Base-by-base conservation (phyloP, 2,329 filamentous ascomycete genomes). In the Alternaria infectoria region DNA sequence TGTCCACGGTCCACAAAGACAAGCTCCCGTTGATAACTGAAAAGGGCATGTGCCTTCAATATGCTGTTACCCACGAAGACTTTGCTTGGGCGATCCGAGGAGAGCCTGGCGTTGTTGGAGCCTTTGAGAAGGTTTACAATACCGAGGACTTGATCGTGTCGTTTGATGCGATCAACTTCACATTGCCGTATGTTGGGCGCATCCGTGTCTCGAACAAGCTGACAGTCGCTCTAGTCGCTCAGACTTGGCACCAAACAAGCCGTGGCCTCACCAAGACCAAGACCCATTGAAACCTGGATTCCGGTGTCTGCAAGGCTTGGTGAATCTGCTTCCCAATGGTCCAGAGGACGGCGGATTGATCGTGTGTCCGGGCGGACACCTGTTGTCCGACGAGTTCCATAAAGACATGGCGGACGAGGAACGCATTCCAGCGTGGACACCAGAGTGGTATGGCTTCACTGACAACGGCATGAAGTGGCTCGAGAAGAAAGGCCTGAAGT, bases 261-360 rank as follows among this genome's bases (percentile, higher is more conserved):
- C 62, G 9, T 83, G 81, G 80, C 74, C 76, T 25, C 81, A 83
- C 52, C 67, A 71, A 49, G 73, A 75, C 28, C 72, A 76, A 36
- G 67, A 67, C 21, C 73, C 72, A 5, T 50, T 50, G 7, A 67
- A 80, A 80, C 78, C 77, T 12, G 85, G 84, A 0, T 85, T 87
- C 70, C 79, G 83, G 3, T 87, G 85, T 65, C 76, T 85, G 3
- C 85, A 86, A 62, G 85, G 85, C 5, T 77, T 86, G 0, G 82
- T 86, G 2, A 86, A 86, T 69, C 66, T 83, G 7, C 62, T 76
- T 4, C 77, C 74, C 3, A 78, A 77, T 25, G 79, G 79, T 0
- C 76, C 77, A 2, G 67, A 80, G 7, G 79, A 81, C 59, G 79
- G 79, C 17, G 71, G 77, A 67, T 69, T 81, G 64, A 77, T 80